Percentiles rank a stretch among this genome's conserved stretches.
phyloP scores from a whole-genome alignment of 2,329 filamentous ascomycete genomes.

The Scedosporium minutisporum region DNA sequence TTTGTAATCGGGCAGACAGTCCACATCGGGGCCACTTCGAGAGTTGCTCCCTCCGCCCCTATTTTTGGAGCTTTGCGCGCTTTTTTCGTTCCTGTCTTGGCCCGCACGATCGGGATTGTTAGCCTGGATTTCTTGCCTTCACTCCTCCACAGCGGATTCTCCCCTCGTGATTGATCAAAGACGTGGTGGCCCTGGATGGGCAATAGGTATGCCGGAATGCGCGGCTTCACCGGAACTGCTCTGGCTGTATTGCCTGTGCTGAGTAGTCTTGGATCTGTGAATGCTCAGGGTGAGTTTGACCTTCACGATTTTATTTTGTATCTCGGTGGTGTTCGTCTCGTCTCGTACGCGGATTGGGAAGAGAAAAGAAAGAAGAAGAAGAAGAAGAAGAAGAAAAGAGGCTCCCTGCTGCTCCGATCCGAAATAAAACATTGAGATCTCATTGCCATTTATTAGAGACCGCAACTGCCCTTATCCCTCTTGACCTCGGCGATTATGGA shows the following conservation, averaged over 20 bases:
- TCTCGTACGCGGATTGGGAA: neutral
- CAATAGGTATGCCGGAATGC: conserved; percentile 3
- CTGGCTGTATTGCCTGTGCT: neutral
- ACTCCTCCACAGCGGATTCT: neutral
- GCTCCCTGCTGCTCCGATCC: neutral
- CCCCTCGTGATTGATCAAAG: neutral
- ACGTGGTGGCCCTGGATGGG: neutral
- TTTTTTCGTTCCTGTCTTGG: conserved; percentile 3
- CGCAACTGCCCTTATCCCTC: conserved; percentile 3
- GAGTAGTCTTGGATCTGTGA: neutral
- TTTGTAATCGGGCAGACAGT: neutral
- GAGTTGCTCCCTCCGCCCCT: neutral
- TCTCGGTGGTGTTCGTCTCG: neutral
- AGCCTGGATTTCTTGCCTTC: neutral
- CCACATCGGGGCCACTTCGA: neutral
- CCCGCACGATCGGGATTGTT: neutral
- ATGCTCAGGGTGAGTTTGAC: conserved; percentile 3
- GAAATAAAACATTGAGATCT: neutral
- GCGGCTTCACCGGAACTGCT: neutral
- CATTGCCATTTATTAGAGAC: neutral
- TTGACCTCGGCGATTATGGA: conserved; percentile 2
- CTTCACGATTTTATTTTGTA: neutral
- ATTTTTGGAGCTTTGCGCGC: conserved; percentile 1
- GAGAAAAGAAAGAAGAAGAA: too few relatives aligned
- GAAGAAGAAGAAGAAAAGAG: too few relatives aligned